Evolutionary conservation across 2,329 filamentous ascomycete species (phyloP).

Genomic region (Aurifilum marmelostoma): DNA sequence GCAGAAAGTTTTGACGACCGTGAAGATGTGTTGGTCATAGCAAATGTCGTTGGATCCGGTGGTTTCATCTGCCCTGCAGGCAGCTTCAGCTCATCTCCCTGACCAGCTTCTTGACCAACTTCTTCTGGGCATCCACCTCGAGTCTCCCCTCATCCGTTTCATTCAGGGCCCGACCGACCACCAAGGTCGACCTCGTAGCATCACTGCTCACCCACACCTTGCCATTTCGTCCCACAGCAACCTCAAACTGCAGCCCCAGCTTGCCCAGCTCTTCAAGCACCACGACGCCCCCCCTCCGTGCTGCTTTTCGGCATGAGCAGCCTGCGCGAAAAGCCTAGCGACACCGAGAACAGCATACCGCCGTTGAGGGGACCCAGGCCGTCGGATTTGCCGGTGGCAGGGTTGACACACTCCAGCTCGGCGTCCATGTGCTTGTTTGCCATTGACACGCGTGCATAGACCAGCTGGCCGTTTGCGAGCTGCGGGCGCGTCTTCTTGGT

Average conservation of each 20-base stretch:
- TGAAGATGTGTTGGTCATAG: neutral
- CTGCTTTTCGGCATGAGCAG: conserved; percentile 68
- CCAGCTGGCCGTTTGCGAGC: conserved; percentile 73
- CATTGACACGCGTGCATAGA: conserved; percentile 83
- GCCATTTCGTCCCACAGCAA: conserved; percentile 90
- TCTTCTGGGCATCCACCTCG: conserved; percentile 68
- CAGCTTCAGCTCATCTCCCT: conserved; percentile 56
- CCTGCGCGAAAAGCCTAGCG: conserved; percentile 78
- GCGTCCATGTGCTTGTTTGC: conserved; percentile 79
- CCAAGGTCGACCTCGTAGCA: conserved; percentile 70
- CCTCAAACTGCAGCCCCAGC: conserved; percentile 85
- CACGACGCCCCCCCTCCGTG: conserved; percentile 66
- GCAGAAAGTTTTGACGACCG: neutral
- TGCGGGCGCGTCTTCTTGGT: conserved; percentile 89
- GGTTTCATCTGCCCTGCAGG: neutral
- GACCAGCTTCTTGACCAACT: conserved; percentile 67
- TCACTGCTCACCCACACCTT: conserved; percentile 89
- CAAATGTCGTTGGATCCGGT: neutral
- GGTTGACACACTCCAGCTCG: conserved; percentile 87
- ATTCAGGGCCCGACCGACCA: conserved; percentile 76
- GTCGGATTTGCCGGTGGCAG: conserved; percentile 84
- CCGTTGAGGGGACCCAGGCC: conserved; percentile 82
- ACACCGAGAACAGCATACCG: conserved; percentile 85
- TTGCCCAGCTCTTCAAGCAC: conserved; percentile 78
- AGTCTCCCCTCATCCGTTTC: conserved; percentile 74